Base-by-base conservation (phyloP, 2,329 filamentous ascomycete species). In the Ophiostoma ulmi region DNA sequence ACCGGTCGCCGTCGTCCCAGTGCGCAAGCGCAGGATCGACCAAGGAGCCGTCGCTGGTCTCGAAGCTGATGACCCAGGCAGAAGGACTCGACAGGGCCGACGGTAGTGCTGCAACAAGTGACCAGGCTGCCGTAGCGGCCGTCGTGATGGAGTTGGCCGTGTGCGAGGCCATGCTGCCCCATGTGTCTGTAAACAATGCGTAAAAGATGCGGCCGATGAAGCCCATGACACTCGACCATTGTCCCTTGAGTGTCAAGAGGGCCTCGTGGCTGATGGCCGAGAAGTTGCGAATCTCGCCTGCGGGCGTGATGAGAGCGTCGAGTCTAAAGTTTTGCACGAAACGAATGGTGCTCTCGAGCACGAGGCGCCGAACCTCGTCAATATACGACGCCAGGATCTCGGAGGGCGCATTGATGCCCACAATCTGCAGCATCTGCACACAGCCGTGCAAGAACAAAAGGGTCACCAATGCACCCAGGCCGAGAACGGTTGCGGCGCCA, bases 231-330 rank as follows among this genome's bases (percentile, higher is more conserved):
- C 78, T 75, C 4, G 78, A 76, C 39, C 90, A 78, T 41, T 86
- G 81, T 41, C 79, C 79, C 76, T 91, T 88, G 71, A 92, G 81
- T 4, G 82, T 79, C 58, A 87, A 81, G 44, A 93, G 80, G 10
- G 91, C 89, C 72, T 89, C 87, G 76, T 93, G 91, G 71, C 91
- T 93, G 74, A 91, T 82, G 64, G 90, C 88, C 0, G 91, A 94
- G 75, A 94, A 94, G 75, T 90, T 88, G 68, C 90, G 90, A 70
- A 93, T 86, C 76, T 93, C 91, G 1, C 86, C 82, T 5, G 79
- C 76, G 0, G 84, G 83, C 31, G 86, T 81, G 69, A 84, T 79
- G 0, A 84, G 83, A 38, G 85, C 78, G 44, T 88, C 83, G 65
- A 82, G 81, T 66, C 83, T 79, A 31, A 87, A 80, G 69, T 82